Evolutionary conservation across 2,329 filamentous ascomycete genomes (phyloP), one percentile per base, ranked within the genome.

Genomic region (Pseudogymnoascus destructans): DNA sequence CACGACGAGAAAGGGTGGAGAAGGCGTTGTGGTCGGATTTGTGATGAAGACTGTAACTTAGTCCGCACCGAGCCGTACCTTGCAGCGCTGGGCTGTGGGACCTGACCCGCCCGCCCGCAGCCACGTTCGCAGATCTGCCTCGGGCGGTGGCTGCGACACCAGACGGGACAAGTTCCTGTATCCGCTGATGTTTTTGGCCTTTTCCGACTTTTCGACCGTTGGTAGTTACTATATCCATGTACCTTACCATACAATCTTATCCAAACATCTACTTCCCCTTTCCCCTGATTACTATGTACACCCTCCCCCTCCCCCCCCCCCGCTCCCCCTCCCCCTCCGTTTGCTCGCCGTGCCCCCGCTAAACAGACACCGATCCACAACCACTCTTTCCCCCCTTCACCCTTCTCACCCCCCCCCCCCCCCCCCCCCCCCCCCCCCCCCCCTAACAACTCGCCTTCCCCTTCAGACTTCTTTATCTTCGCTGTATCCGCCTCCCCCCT

Each of bases 381-480:
- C 30, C 25, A 30, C 46, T 52, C 46, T 52, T 52, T 30, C 46
- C 46, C 46, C 46, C 46, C 46, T 52, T 52, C 46, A 30, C 46
- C 46, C 46, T 52, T 52, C 25, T 25, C 46, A 52, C 46, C 46
- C 23, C n/a, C n/a, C n/a, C n/a, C n/a, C n/a, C n/a, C n/a, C n/a
- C n/a, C n/a, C n/a, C n/a, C n/a, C n/a, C n/a, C n/a, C n/a, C n/a
- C n/a, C n/a, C n/a, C n/a, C n/a, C n/a, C n/a, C n/a, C n/a, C n/a
- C n/a, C n/a, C n/a, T n/a, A n/a, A n/a, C n/a, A n/a, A n/a, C n/a
- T 52, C 46, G 25, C 46, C 13, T 49, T 52, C 46, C 25, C 46
- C 46, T 52, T 52, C 46, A 52, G 30, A 30, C 46, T 52, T 52
- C 46, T 52, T 52, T 52, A 30, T 52, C 46, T 52, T 52, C 46